Percentiles rank a stretch among this genome's conserved stretches.
phyloP scores from a whole-genome alignment of 768 basidiomycete genomes.

The Mycena amicta region DNA sequence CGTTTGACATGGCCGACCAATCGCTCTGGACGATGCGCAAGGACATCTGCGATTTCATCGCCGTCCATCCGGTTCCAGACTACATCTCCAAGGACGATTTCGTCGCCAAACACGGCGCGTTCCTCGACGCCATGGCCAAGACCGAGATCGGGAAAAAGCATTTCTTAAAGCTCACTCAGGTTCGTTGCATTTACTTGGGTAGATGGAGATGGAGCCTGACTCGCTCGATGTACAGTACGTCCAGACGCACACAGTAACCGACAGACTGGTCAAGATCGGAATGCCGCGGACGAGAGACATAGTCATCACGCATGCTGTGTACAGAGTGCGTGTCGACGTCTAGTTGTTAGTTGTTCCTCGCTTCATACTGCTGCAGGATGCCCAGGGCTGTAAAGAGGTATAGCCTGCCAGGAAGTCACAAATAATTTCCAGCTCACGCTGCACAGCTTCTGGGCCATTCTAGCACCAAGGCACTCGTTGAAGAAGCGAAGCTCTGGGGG shows the following conservation, averaged over 20 bases:
- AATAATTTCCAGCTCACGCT: too few species aligned
- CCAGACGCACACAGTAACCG: not conserved
- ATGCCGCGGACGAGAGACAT: not conserved
- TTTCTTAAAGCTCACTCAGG: not conserved
- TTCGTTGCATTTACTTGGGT: not conserved
- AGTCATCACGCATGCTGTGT: not conserved
- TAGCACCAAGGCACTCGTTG: too few species aligned
- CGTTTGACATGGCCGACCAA: too few species aligned
- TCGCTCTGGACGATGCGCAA: not conserved
- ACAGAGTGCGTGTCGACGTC: not conserved
- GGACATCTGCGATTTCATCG: not conserved
- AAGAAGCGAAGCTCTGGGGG: too few species aligned
- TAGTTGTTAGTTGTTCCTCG: not conserved
- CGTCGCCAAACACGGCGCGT: not conserved
- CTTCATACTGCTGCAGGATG: too few species aligned
- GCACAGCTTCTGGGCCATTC: too few species aligned
- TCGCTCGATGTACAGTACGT: too few species aligned
- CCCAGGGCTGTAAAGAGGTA: too few species aligned
- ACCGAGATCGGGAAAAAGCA: not conserved
- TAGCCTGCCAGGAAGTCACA: too few species aligned
- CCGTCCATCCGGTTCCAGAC: not conserved
- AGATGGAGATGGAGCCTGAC: too few species aligned
- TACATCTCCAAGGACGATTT: not conserved
- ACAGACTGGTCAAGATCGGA: not conserved
- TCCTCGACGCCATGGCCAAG: not conserved